These are phyloP conservation scores for Coniochaeta prunicola DNA, from an alignment of 2,329 filamentous ascomycete species.

Conservation along the genomic window DNA sequence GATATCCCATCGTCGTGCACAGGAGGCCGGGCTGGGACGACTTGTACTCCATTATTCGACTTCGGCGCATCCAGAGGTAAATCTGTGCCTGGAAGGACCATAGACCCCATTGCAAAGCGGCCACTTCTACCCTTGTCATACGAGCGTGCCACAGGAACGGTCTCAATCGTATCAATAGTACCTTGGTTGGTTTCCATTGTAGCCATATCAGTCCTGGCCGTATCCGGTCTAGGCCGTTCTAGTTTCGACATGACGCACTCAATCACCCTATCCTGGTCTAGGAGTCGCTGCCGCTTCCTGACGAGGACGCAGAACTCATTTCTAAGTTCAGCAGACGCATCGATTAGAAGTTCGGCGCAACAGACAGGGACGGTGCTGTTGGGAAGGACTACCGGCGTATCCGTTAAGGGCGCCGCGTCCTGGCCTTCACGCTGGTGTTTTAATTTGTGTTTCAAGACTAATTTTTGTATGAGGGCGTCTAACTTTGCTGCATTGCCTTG, in stretches of 20 bases:
- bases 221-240: conserved; percentile 1
- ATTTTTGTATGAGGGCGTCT: conserved; percentile 29
- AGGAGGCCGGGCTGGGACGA: conserved; percentile 16
- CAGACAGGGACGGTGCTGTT: conserved; percentile 31
- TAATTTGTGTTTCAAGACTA: conserved; percentile 38
- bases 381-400: conserved; percentile 17
- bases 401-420: not conserved
- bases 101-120: not conserved
- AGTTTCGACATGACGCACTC: conserved; percentile 32
- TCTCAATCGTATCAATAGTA: not conserved
- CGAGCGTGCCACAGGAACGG: not conserved
- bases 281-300: conserved; percentile 28
- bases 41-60: conserved; percentile 7
- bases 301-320: conserved; percentile 42
- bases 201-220: not conserved
- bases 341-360: conserved; percentile 38
- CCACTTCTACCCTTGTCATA: not conserved
- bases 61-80: not conserved
- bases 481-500: conserved; percentile 28
- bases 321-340: conserved; percentile 40
- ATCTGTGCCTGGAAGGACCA: not conserved
- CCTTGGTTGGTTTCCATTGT: not conserved
- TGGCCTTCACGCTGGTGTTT: conserved; percentile 34
- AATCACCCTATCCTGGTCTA: conserved; percentile 36
- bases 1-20: conserved; percentile 42